Base-by-base conservation (phyloP, 2,329 filamentous ascomycete genomes). In the Dactylellina parvicollis region DNA sequence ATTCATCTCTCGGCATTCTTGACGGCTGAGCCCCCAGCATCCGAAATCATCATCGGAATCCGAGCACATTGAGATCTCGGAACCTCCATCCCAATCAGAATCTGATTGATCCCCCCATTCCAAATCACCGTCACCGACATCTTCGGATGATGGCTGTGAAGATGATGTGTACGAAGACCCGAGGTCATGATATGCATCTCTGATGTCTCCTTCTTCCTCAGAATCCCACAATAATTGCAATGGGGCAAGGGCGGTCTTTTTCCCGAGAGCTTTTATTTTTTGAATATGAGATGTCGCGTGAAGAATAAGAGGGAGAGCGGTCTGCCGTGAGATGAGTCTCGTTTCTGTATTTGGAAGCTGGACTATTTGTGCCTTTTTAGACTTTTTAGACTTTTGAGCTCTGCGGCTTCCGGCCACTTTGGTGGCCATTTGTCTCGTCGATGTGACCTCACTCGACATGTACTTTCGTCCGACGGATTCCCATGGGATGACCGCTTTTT, bases 1-100 rank as follows among this genome's bases (percentile, higher is more conserved):
- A 8, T 82, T 79, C 69, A 77, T 78, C 20, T 79, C 71, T 1
- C 78, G 76, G 74, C 83, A 83, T 69, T 83, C 81, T 50, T 81
- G 78, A 7, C 77, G 76, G 47, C 83, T 75, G 10, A 83, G 79
- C 10, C 79, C 76, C 57, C 80, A 78, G 61, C 83, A 83, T 26
- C 79, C 79, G 67, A 80, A 83, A 22, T 72, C 64, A 12, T 49
- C 44, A 5, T 64, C 67, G 1, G 59, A 46, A 4, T 64, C 59
- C 18, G 59, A 64, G 28, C 16, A 22, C 3, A 9, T n/a, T 1
- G 36, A 44, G 34, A 36, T 4, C 14, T 26, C 36, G 22, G 47
- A 56, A 9, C 44, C 40, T 10, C 30, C 36, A 10, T 44, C 38
- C 2, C 46, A 49, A 18, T 46, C 34, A 7, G 26, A 5, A n/a